Conservation (phyloP, 2,329 filamentous ascomycete species). For the Nemania bipapillata region DNA sequence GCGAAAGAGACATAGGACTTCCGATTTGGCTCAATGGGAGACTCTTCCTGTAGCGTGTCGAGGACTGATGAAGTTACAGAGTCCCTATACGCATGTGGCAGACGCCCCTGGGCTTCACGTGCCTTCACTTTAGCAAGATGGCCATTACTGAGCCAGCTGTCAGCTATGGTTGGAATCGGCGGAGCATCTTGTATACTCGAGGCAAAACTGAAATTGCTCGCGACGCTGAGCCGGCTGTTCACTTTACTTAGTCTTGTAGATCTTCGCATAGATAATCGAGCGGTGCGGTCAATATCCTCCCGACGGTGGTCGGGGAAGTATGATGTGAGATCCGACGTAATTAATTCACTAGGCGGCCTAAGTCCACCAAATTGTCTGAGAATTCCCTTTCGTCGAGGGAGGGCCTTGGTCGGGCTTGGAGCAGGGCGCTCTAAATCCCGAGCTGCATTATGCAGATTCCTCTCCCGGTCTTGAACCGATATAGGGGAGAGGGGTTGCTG, state of each 20-base stretch:
- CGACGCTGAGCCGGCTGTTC: conserved; percentile 90
- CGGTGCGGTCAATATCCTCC: conserved; percentile 94
- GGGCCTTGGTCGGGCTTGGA: conserved; percentile 59
- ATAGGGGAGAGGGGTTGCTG: conserved; percentile 88
- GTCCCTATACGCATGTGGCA: conserved; percentile 77
- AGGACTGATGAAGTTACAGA: conserved; percentile 89
- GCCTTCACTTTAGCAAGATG: conserved; percentile 63
- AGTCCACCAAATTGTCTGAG: conserved; percentile 89
- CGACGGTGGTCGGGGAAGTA: conserved; percentile 97
- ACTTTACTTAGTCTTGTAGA: conserved; percentile 92
- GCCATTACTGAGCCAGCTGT: conserved; percentile 81
- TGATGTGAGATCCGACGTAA: conserved; percentile 92
- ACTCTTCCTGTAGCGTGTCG: conserved; percentile 91
- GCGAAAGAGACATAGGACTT: conserved; percentile 95
- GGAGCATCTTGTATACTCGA: conserved; percentile 93
- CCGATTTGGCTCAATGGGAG: conserved; percentile 83
- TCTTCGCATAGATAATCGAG: conserved; percentile 88
- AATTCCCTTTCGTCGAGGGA: conserved; percentile 63
- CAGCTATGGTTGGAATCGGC: conserved; percentile 93
- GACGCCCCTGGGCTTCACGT: conserved; percentile 58
- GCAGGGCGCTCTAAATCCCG: conserved; percentile 68
- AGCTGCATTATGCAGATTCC: conserved; percentile 70
- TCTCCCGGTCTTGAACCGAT: conserved; percentile 75
- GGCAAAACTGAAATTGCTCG: conserved; percentile 91
- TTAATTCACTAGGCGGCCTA: conserved; percentile 93